Evolutionary conservation across 2,329 filamentous ascomycete genomes (phyloP).

Genomic region (Hypoxylon sp.): DNA sequence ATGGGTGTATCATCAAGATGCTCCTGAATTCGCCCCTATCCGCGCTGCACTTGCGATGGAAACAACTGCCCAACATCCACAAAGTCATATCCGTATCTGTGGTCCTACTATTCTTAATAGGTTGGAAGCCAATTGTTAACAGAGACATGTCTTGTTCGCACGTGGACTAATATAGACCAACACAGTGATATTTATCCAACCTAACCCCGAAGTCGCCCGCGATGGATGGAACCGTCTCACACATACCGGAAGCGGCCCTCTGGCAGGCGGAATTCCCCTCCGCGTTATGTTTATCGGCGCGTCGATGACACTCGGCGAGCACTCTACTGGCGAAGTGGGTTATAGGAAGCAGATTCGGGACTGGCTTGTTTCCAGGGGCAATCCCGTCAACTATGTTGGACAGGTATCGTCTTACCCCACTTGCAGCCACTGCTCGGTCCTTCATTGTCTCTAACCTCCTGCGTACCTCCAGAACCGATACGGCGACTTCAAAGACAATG

Average conservation of each 20-base stretch:
- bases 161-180: slow-evolving; percentile 18
- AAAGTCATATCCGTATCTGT: slow-evolving; percentile 45
- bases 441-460: slow-evolving; percentile 30
- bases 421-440: not conserved
- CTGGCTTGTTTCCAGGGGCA: slow-evolving; percentile 49
- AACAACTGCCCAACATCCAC: slow-evolving; percentile 49
- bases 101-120: slow-evolving; percentile 45
- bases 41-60: slow-evolving; percentile 39
- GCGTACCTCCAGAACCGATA: slow-evolving; percentile 46
- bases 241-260: slow-evolving; percentile 38
- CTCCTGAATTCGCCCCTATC: slow-evolving; percentile 37
- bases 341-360: slow-evolving; percentile 51
- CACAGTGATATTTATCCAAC: slow-evolving; percentile 43
- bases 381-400: slow-evolving; percentile 50
- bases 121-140: slow-evolving; percentile 31
- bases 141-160: slow-evolving; percentile 5
- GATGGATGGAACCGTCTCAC: slow-evolving; percentile 49
- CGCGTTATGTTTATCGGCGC: slow-evolving; percentile 53
- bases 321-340: slow-evolving; percentile 50
- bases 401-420: slow-evolving; percentile 37
- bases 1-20: slow-evolving; percentile 39
- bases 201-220: slow-evolving; percentile 47
- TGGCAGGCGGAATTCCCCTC: slow-evolving; percentile 49
- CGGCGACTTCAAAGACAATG: slow-evolving; percentile 52
- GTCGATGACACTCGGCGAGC: slow-evolving; percentile 52